Base-by-base conservation (phyloP, 768 basidiomycete genomes). In the Russula lepida region DNA sequence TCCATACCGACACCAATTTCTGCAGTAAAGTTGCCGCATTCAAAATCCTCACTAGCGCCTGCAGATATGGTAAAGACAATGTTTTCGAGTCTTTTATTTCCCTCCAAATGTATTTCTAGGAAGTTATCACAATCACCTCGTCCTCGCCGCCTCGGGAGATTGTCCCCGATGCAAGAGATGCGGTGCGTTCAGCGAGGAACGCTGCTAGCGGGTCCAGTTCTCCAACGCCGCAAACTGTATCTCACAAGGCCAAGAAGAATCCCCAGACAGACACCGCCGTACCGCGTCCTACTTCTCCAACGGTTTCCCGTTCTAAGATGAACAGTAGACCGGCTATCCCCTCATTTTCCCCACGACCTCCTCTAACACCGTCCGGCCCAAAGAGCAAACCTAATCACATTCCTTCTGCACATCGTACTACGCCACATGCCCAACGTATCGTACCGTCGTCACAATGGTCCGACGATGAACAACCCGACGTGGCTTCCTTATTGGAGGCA, bases 401-500 rank as follows among this genome's bases (percentile, higher is more conserved):
- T 53, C 2, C 37, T 19, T 28, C 2, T 25, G 4, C 35, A 12
- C n/a, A 23, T 43, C 62, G 46, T 19, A 54, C 46, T 48, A 63
- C 62, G 2, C 62, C 62, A 9, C 46, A 63, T 5, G 58, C 62
- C n/a, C 62, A 63, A 47, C 56, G 62, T 30, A 58, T 63, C 17
- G 62, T 63, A 25, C 62, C 62, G 19, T 63, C 62, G 6, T 63
- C 62, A 7, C 62, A 63, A 47, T 63, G 51, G 51, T 58, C 57
- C n/a, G 47, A 47, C 7, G 62, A 63, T 44, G 56, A 62, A 41
- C 51, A 54, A 17, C 6, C 19, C 13, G 21, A 21, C 33, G 0
- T 4, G 6, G 47, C 21, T 32, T n/a, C 59, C 19, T 56, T 30
- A 17, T 30, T 56, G 32, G 50, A 39, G n/a, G 32, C 13, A 23